Percentiles rank a stretch among this genome's conserved stretches.
Evolutionary conservation across 768 basidiomycete species (phyloP).

Genomic region (Tricholoma saponaceum): DNA sequence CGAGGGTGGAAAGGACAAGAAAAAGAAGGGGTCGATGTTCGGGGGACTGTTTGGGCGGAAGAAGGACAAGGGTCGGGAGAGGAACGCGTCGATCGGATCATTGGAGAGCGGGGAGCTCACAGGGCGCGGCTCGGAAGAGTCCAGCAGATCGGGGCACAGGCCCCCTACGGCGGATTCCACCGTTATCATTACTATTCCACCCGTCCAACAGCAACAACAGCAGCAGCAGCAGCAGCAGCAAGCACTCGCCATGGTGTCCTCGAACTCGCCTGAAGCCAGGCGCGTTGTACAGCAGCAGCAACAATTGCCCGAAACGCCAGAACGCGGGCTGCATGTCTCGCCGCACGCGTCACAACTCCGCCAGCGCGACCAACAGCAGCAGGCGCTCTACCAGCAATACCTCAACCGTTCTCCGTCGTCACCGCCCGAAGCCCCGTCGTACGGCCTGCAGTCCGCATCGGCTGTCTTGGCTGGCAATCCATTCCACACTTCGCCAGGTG

Average conservation of each 20-base stretch:
- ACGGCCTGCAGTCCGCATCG: slow-evolving; percentile 73
- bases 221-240: slow-evolving; percentile 52
- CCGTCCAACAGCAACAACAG: slow-evolving; percentile 44
- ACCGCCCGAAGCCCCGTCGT: slow-evolving; percentile 69
- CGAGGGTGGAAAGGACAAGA: slow-evolving; percentile 42
- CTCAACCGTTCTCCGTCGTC: slow-evolving; percentile 83
- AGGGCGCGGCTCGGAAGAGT: slow-evolving; percentile 56
- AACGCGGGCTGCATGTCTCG: slow-evolving; percentile 45
- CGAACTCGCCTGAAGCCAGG: slow-evolving; percentile 26
- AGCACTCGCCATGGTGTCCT: slow-evolving; percentile 20
- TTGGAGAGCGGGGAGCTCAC: slow-evolving; percentile 47
- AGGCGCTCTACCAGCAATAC: slow-evolving; percentile 84
- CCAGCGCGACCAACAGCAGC: slow-evolving; percentile 86
- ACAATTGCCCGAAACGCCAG: slow-evolving; percentile 22
- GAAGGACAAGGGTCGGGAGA: slow-evolving; percentile 69
- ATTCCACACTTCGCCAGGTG: slow-evolving; percentile 22
- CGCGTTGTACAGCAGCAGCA: slow-evolving; percentile 18
- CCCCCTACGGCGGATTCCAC: slow-evolving; percentile 28
- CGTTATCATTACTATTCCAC: slow-evolving; percentile 40
- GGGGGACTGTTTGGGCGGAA: slow-evolving; percentile 70
- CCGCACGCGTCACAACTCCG: slow-evolving; percentile 70
- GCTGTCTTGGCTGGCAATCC: slow-evolving; percentile 50
- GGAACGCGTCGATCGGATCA: slow-evolving; percentile 42
- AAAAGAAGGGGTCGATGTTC: slow-evolving; percentile 73
- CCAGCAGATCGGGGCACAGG: slow-evolving; percentile 47